A percentile compares a stretch with the other conserved stretches of the same genome.
Conservation (phyloP, 177 flowering plant genomes). For the Vitis hybrid region DNA sequence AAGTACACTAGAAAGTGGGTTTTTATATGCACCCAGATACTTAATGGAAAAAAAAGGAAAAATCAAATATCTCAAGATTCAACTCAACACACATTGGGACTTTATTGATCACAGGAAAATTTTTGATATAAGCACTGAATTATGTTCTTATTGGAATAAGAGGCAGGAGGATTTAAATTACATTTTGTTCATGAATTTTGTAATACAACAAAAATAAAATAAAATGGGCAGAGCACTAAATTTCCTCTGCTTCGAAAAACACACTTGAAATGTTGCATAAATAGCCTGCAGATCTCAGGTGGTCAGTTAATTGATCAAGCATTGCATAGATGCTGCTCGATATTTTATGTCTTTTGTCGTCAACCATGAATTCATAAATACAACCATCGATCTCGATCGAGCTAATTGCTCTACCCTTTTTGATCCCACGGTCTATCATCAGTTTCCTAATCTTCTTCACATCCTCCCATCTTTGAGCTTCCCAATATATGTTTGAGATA, state of each 20-base stretch:
- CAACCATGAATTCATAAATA: conserved; percentile 43
- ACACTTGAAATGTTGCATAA: background rate
- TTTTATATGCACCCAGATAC: no score
- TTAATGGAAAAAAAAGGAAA: no score
- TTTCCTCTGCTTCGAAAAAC: conserved; percentile 14
- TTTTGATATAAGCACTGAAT: no score
- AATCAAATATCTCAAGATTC: no score
- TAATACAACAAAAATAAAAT: no score
- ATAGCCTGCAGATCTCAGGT: conserved; percentile 28
- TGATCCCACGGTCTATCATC: conserved; percentile 39
- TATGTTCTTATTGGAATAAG: no score
- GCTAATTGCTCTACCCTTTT: conserved; percentile 43
- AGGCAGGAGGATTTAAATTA: no score
- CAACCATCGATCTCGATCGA: conserved; percentile 41
- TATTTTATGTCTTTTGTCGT: conserved; percentile 36
- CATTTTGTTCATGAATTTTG: no score
- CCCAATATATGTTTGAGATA: conserved; percentile 49
- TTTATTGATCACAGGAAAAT: no score
- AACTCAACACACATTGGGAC: no score
- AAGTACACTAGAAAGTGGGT: no score
- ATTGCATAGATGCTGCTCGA: conserved; percentile 24
- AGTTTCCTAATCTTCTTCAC: conserved; percentile 44
- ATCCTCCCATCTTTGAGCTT: conserved; percentile 52
- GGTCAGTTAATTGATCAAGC: conserved; percentile 36
- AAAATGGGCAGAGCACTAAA: background rate